Evolutionary conservation across 305 asterid species (phyloP).

Genomic region (Nicotiana rustica): DNA sequence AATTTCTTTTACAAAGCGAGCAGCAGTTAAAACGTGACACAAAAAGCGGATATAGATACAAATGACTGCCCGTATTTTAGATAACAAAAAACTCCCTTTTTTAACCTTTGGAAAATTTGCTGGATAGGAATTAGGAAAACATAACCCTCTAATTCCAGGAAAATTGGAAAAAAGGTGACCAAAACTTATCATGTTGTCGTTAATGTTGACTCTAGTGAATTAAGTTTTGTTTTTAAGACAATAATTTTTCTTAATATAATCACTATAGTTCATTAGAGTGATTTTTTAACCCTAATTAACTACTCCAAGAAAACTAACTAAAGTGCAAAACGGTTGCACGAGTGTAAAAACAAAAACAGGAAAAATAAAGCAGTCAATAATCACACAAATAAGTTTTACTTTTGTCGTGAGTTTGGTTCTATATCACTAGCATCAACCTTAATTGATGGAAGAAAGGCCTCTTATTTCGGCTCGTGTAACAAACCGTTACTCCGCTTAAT

Average conservation of each 20-base stretch:
- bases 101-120: background rate
- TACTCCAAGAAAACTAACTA: background rate
- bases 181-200: constrained; percentile 19
- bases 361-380: constrained; percentile 24
- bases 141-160: background rate
- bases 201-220: background rate
- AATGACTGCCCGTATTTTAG: background rate
- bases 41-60: too few relatives aligned
- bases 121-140: background rate
- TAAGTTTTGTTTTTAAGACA: background rate
- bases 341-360: background rate
- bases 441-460: background rate
- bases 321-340: background rate
- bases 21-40: too few relatives aligned
- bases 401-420: constrained; percentile 7
- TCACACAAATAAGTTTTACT: background rate
- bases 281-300: background rate
- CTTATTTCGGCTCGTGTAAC: background rate
- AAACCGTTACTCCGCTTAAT: too few relatives aligned
- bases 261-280: background rate
- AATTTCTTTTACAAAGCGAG: too few relatives aligned
- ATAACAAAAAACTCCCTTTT: background rate
- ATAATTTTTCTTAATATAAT: background rate
- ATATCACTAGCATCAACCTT: constrained; percentile 28
- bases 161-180: background rate